Base-by-base conservation (phyloP, 192 early-diverging fungal genomes). In the Rhizophlyctis rosea region DNA sequence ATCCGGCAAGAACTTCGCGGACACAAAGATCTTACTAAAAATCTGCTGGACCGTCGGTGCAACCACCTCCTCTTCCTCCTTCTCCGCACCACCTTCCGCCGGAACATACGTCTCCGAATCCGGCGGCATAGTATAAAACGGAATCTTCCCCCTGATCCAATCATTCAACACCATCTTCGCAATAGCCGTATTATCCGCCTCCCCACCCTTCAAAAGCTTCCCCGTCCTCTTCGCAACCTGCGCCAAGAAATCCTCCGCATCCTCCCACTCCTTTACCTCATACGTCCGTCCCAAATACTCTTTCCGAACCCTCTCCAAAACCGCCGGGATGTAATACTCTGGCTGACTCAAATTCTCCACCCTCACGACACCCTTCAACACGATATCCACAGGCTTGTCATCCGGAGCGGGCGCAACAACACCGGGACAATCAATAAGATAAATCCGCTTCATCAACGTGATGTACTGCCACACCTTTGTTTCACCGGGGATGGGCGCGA, bases 401-500 rank as follows among this genome's bases (percentile, higher is more conserved):
- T 90, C 88, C 9, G 87, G 65, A 47, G 86, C 84, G 11, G 91
- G 90, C 59, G 91, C 90, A 54, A 99, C 97, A 39, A 99, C 90
- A 64, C 97, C 97, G 25, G 97, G 97, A 75, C 97, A 99, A 71
- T 99, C 97, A 69, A 99, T 98, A 48, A 99, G 79, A 69, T 96
- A 99, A 62, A 99, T 99, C 55, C 91, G 88, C 64, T 93, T 93
- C 85, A 95, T 99, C 66, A 99, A 82, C 14, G 95, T 97, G 35
- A 99, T 96, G 75, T 99, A 99, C 79, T 98, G 97, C 97, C 97
- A 99, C 53, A 73, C 61, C 76, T 89, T 91, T 66, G 97, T 99
- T 76, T 99, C 97, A 33, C 97, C 97, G 28, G 97, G 95, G 67
- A 98, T 87, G 1, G 97, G 97, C 5, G 97, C 97, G 5, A 98